Base-by-base conservation (phyloP, 495 filamentous ascomycete species). In the Collariella sp. region DNA sequence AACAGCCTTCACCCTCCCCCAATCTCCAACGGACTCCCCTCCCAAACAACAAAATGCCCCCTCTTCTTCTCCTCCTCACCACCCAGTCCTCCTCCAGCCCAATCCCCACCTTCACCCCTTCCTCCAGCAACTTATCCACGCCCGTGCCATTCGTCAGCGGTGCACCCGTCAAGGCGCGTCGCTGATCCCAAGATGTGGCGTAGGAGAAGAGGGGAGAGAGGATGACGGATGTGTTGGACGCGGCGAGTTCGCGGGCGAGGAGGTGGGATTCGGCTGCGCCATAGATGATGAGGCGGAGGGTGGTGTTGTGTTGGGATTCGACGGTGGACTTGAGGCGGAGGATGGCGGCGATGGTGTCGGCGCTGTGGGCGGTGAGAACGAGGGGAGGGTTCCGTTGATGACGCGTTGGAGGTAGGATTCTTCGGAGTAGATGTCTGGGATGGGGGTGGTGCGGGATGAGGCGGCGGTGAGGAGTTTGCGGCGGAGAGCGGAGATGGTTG, bases 111-210 rank as follows among this genome's bases (percentile, higher is more conserved):
- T 54, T 43, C 2, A 80, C 76, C 9, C 72, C 64, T 26, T 76
- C 76, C 26, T 72, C 69, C 1, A 76, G 26, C 4, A 80, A 69
- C 15, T 38, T 31, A 40, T 77, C 73, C 6, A 80, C 62, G 1
- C 65, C 67, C 7, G 77, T 80, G 4, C 73, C 77, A 46, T 78
- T 76, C 10, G 73, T 77, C 1, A 80, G 70, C 15, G 77, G 77
- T 2, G 77, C 76, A 2, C 77, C 77, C 0, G 72, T 67, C 20
- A 78, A 62, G 3, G 72, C 67, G 7, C 76, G 67, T 2, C 70
- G 68, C 53, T 77, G 67, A 46, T 78, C 77, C 76, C 76, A 80
- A 0, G 51, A 42, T 2, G 26, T 60, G 10, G 70, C 67, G 52
- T 70, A 76, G 1, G 72, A 71, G 29, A 69, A 66, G 12, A 74